These are phyloP conservation scores for Pseudocercospora cruenta DNA, from an alignment of 2,329 filamentous ascomycete species.

Conservation along the genomic window DNA sequence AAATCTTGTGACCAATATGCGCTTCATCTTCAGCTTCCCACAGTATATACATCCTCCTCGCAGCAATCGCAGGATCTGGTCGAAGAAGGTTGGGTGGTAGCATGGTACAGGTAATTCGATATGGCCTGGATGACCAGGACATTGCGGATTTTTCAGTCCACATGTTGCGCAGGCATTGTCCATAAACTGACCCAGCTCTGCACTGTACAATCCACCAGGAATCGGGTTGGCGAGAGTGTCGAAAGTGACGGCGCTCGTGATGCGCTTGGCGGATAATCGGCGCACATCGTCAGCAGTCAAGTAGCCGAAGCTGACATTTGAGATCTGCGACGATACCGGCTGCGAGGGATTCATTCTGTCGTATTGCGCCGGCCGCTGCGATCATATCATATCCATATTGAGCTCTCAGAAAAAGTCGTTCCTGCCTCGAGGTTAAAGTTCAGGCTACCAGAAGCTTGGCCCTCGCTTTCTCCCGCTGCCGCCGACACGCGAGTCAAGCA, in stretches of 20 bases:
- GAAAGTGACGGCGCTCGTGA: slow-evolving; percentile 92
- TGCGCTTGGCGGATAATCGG: slow-evolving; percentile 87
- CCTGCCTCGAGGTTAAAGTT: neutral
- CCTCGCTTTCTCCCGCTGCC: neutral
- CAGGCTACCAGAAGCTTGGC: slow-evolving; percentile 8
- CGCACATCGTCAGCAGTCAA: slow-evolving; percentile 81
- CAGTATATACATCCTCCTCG: slow-evolving; percentile 91
- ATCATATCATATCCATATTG: neutral
- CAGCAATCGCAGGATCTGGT: slow-evolving; percentile 83
- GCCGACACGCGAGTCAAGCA: neutral
- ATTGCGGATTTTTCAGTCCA: slow-evolving; percentile 74
- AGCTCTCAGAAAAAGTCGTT: slow-evolving; percentile 2
- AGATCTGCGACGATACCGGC: slow-evolving; percentile 80
- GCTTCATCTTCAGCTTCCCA: slow-evolving; percentile 79
- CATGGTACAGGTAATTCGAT: slow-evolving; percentile 92
- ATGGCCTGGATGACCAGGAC: slow-evolving; percentile 91
- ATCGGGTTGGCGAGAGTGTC: slow-evolving; percentile 88
- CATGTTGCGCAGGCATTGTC: slow-evolving; percentile 89
- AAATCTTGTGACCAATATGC: slow-evolving; percentile 75
- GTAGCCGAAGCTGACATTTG: slow-evolving; percentile 87
- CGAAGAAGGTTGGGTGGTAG: slow-evolving; percentile 96
- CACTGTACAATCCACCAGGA: slow-evolving; percentile 88
- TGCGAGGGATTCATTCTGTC: slow-evolving; percentile 57
- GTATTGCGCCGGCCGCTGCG: neutral
- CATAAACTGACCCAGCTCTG: slow-evolving; percentile 85